phyloP scores from a whole-genome alignment of 257 asterid species.

The Plantago elongata region DNA sequence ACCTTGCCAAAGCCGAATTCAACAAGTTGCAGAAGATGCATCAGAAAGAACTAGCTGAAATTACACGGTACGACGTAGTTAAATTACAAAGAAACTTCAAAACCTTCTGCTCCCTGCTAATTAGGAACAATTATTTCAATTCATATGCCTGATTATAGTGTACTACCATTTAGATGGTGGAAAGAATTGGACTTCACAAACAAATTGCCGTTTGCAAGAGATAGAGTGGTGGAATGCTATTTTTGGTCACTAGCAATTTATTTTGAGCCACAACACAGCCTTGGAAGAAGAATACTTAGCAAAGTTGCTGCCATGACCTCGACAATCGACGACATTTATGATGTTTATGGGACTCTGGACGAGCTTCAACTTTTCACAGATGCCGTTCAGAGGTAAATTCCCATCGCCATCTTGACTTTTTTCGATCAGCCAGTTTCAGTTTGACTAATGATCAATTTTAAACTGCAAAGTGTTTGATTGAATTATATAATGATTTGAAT shows the following conservation, averaged over 20 bases:
- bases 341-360: constrained; percentile 13
- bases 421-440: too few relatives aligned
- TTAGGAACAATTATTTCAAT: background rate
- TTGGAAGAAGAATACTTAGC: constrained; percentile 12
- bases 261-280: constrained; percentile 11
- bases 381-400: constrained; percentile 7
- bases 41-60: constrained; percentile 21
- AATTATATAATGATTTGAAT: background rate
- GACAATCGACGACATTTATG: constrained; percentile 19
- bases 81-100: background rate
- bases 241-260: constrained; percentile 14
- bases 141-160: background rate
- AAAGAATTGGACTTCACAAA: constrained; percentile 11
- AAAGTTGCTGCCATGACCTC: constrained; percentile 11
- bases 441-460: too few relatives aligned
- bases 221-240: constrained; percentile 22
- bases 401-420: background rate
- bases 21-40: constrained; percentile 23
- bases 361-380: constrained; percentile 13
- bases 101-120: background rate
- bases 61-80: constrained; percentile 17
- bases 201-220: constrained; percentile 22
- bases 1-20: constrained; percentile 31
- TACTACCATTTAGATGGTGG: constrained; percentile 16
- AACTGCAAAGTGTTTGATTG: too few relatives aligned